Conservation (phyloP, 805 yeast species). For the Starmerella sp. region DNA sequence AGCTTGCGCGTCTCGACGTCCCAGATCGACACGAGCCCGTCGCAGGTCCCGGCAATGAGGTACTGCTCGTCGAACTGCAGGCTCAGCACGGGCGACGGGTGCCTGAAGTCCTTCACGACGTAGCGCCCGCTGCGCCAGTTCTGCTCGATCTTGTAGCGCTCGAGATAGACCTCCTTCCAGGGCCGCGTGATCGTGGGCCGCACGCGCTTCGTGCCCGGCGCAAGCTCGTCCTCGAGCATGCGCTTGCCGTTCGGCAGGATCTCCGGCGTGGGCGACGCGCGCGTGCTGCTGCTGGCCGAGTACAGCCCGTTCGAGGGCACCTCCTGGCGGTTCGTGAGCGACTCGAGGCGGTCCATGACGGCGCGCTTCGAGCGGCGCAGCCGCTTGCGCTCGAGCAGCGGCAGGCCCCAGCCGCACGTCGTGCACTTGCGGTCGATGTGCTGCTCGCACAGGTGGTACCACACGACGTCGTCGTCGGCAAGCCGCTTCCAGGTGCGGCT, state of each 20-base stretch:
- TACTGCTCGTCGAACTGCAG: slow-evolving; percentile 71
- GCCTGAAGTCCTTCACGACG: slow-evolving; percentile 56
- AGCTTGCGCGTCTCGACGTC: slow-evolving; percentile 69
- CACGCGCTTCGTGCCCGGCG: neutral
- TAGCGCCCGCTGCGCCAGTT: slow-evolving; percentile 87
- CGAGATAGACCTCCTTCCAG: slow-evolving; percentile 91
- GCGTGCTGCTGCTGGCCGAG: neutral
- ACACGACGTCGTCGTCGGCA: slow-evolving; percentile 93
- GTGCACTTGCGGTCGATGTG: slow-evolving; percentile 97
- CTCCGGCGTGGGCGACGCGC: neutral
- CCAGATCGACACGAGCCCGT: slow-evolving; percentile 88
- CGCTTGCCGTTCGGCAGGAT: neutral
- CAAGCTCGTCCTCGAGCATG: neutral
- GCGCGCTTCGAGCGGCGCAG: slow-evolving; percentile 27
- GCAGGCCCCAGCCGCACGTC: slow-evolving; percentile 98
- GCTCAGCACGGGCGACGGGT: slow-evolving; percentile 45
- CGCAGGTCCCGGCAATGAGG: slow-evolving; percentile 86
- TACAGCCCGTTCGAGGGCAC: neutral
- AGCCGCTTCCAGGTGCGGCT: slow-evolving; percentile 73
- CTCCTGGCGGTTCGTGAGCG: neutral
- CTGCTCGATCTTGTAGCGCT: slow-evolving; percentile 79
- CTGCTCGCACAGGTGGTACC: slow-evolving; percentile 98
- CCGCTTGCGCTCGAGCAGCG: slow-evolving; percentile 71
- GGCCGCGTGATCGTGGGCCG: slow-evolving; percentile 45
- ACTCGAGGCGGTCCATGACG: slow-evolving; percentile 24